Conservation (phyloP, 2,329 filamentous ascomycete species). For the Claviceps capensis region DNA sequence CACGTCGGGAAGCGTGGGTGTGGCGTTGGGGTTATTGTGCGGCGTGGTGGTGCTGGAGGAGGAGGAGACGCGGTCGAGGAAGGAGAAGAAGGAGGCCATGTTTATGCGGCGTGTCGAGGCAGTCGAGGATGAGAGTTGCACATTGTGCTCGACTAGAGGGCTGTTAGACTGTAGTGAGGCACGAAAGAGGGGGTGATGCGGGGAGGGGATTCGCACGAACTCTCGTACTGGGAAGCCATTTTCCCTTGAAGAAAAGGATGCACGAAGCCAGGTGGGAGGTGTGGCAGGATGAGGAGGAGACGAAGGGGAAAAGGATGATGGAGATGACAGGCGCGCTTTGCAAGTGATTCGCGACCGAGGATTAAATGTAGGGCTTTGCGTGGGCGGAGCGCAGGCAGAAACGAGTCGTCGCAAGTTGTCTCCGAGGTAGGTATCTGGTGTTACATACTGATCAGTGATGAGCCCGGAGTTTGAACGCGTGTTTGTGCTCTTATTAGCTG, state of each 20-base stretch:
- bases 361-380: too few species aligned
- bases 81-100: slow-evolving; percentile 49
- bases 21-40: slow-evolving; percentile 42
- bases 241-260: background rate
- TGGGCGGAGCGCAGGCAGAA: too few species aligned
- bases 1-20: slow-evolving; percentile 45
- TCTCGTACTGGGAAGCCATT: slow-evolving; percentile 46
- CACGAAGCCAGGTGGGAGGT: too few species aligned
- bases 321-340: too few species aligned
- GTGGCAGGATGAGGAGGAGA: too few species aligned
- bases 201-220: slow-evolving; percentile 10
- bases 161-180: background rate
- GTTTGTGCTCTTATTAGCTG: too few species aligned
- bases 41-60: slow-evolving; percentile 19
- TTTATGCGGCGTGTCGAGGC: slow-evolving; percentile 39
- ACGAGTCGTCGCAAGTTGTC: too few species aligned
- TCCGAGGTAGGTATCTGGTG: too few species aligned
- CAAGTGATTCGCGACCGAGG: too few species aligned
- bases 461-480: too few species aligned
- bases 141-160: slow-evolving; percentile 47
- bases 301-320: too few species aligned
- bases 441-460: too few species aligned
- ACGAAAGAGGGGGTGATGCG: background rate
- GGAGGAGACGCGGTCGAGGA: slow-evolving; percentile 38
- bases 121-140: slow-evolving; percentile 30